Evolutionary conservation across 1,284 basidiomycete genomes (phyloP), one percentile per base, ranked within the genome.

Genomic region (Irpex rosettiformis): DNA sequence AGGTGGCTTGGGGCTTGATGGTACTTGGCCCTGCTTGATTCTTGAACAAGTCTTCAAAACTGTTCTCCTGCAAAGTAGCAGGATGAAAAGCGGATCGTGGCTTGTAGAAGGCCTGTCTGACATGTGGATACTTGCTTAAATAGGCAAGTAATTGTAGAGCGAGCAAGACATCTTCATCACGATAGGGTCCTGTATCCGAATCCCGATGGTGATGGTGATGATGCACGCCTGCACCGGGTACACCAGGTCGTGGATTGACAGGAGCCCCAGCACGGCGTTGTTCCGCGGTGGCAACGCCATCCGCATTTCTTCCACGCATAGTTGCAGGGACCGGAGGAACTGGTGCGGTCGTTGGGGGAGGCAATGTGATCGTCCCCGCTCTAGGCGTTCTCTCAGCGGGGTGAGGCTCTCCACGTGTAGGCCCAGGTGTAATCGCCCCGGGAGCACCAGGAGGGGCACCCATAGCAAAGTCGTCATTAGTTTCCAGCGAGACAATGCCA

Each of bases 61-160:
- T 25, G 22, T 53, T 42, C 37, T 55, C 45, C 30, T 58, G 60
- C 10, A 58, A 8, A 3, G 60, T 82, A 3, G 86, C 89, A 0
- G 89, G 89, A 66, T 91, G 89, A 71, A 91, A 91, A 16, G 84
- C 82, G 21, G 78, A 69, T 0, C 92, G 82, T 0, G 86, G 86
- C 70, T 92, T 91, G 73, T 98, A 98, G 72, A 99, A 98, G 4
- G 95, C 93, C 64, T 95, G 89, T n/a, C 96, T 82, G 3, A 99
- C 96, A 73, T 99, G 96, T 0, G 96, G 94, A 71, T 99, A 99
- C 73, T 99, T 99, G 75, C 92, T 95, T 22, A 99, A 80, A 69
- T 99, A 99, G 5, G 97, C 97, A 0, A 99, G 80, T 1, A 99
- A 83, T 73, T 99, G 96, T 13, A 99, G 77, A 24, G 90, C 87